Percentiles rank a stretch among this genome's conserved stretches.
These are phyloP conservation scores for Solanum lycopersicoides DNA, from an alignment of 257 asterid genomes.

Conservation along the genomic window DNA sequence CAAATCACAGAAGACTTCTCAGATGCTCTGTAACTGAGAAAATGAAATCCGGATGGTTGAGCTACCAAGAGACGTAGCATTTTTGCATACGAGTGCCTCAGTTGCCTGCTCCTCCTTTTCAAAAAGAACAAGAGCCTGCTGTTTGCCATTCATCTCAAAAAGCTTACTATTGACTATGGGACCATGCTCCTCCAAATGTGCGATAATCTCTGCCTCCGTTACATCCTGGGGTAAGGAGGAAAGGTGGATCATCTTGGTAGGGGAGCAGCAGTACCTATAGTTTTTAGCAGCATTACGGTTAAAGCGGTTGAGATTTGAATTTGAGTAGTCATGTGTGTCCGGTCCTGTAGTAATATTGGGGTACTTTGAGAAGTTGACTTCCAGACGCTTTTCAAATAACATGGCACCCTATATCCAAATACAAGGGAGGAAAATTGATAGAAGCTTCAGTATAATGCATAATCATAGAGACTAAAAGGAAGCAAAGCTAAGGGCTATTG, in stretches of 20 bases:
- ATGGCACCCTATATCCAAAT: conserved; percentile 52
- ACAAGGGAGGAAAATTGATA: neutral
- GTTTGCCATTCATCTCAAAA: conserved; percentile 93
- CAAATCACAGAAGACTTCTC: conserved; percentile 11
- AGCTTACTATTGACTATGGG: conserved; percentile 52
- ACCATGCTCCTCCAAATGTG: conserved; percentile 86
- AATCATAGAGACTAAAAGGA: neutral
- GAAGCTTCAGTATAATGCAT: neutral
- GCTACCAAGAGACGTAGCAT: conserved; percentile 82
- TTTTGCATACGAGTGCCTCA: conserved; percentile 96
- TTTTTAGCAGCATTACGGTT: conserved; percentile 93
- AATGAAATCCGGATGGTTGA: conserved; percentile 83
- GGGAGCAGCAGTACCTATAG: conserved; percentile 92
- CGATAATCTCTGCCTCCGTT: conserved; percentile 62
- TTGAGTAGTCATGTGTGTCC: conserved; percentile 86
- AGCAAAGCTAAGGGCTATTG: neutral
- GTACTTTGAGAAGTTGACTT: conserved; percentile 86
- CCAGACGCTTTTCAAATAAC: conserved; percentile 87
- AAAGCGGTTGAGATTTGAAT: conserved; percentile 93
- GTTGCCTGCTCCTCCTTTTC: conserved; percentile 95
- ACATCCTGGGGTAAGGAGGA: conserved; percentile 87
- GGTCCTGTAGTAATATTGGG: conserved; percentile 78
- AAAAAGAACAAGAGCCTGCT: conserved; percentile 84
- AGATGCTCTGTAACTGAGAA: conserved; percentile 89
- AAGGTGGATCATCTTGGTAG: conserved; percentile 91